Conservation (phyloP, 495 filamentous ascomycete species). For the Tirmania nivea region DNA sequence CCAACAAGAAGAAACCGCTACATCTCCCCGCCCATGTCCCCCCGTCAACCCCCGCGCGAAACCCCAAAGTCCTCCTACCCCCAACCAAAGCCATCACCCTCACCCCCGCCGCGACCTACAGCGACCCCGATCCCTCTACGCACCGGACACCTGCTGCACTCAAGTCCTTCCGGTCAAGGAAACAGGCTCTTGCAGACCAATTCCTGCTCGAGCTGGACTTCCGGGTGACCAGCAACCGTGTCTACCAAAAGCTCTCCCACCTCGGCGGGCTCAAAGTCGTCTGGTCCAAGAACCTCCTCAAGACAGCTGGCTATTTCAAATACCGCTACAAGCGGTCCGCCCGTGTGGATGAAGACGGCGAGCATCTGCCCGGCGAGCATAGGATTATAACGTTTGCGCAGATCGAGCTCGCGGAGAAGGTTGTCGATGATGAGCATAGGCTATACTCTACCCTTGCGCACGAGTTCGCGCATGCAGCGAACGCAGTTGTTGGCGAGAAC, state of each 20-base stretch:
- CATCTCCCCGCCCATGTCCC: background rate
- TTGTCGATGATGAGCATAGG: slow-evolving; percentile 49
- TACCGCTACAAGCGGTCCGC: slow-evolving; percentile 31
- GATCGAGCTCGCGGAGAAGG: slow-evolving; percentile 75
- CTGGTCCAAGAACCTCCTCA: slow-evolving; percentile 71
- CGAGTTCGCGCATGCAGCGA: slow-evolving; percentile 86
- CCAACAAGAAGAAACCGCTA: background rate
- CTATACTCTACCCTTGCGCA: slow-evolving; percentile 75
- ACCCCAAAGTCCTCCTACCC: no score
- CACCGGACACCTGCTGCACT: no score
- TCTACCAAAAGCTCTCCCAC: slow-evolving; percentile 33
- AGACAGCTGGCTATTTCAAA: slow-evolving; percentile 69
- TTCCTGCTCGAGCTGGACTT: slow-evolving; percentile 60
- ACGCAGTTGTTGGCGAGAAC: slow-evolving; percentile 46
- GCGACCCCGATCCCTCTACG: no score
- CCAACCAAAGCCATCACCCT: no score
- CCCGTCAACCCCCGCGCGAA: no score
- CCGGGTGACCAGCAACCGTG: slow-evolving; percentile 36
- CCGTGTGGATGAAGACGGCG: slow-evolving; percentile 2
- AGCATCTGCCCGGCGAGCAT: slow-evolving; percentile 2
- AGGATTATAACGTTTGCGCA: slow-evolving; percentile 38
- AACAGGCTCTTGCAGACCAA: no score
- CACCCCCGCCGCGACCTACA: no score
- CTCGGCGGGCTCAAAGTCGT: slow-evolving; percentile 59
- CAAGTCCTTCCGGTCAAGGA: no score